Conservation (phyloP, 2,329 filamentous ascomycete genomes). For the Zalaria sp. region DNA sequence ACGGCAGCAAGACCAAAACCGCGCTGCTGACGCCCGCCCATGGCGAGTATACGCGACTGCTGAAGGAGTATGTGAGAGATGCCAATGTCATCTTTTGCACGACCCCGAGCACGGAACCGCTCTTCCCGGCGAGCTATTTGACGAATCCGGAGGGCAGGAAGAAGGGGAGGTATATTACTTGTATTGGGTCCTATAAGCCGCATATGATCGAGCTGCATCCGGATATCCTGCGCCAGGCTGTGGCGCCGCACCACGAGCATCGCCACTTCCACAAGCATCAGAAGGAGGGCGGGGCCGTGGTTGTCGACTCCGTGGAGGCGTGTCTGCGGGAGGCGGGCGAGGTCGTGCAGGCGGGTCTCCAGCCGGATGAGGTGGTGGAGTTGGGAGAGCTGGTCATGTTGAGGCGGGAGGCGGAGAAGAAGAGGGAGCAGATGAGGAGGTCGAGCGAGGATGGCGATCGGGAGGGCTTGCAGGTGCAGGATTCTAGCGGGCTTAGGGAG, state of each 20-base stretch:
- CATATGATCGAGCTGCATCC: conserved; percentile 75
- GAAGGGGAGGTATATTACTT: conserved; percentile 58
- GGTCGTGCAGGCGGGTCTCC: conserved; percentile 62
- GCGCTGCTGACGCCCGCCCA: conserved; percentile 56
- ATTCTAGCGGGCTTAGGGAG: conserved; percentile 31
- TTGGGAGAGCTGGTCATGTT: conserved; percentile 67
- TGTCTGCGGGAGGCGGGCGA: conserved; percentile 77
- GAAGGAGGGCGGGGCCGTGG: conserved; percentile 42
- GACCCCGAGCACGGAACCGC: conserved; percentile 57
- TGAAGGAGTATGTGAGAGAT: conserved; percentile 56
- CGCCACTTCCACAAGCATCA: conserved; percentile 52
- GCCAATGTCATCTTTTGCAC: conserved; percentile 82
- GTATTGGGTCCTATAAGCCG: conserved; percentile 55
- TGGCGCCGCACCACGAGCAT: conserved; percentile 36
- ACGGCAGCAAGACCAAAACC: conserved; percentile 42
- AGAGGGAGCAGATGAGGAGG: conserved; percentile 8
- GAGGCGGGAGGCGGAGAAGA: conserved; percentile 35
- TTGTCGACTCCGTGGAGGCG: conserved; percentile 59
- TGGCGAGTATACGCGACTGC: conserved; percentile 50
- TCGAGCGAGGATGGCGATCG: conserved; percentile 14
- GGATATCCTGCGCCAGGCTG: conserved; percentile 55
- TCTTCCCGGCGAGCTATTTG: conserved; percentile 63
- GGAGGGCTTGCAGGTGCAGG: conserved; percentile 17
- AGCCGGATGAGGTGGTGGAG: conserved; percentile 66
- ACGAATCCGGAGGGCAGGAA: conserved; percentile 56